Evolutionary conservation across 768 basidiomycete genomes (phyloP), one percentile per base, ranked within the genome.

Genomic region (Termitomyces bulborhizus): DNA sequence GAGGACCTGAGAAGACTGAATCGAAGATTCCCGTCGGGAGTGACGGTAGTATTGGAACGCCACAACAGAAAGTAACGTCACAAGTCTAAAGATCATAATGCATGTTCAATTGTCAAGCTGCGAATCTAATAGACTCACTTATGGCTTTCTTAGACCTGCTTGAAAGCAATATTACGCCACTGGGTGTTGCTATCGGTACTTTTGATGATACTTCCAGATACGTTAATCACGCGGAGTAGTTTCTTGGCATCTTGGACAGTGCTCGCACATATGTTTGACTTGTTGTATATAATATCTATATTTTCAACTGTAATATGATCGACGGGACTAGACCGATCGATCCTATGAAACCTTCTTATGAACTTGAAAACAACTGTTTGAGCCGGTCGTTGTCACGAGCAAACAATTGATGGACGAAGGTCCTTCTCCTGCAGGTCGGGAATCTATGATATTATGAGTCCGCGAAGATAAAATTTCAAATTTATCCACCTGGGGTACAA

Each of bases 1-100:
- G 60, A 32, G 57, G 53, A 15, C 59, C 51, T 9, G 57, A 59
- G 24, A 37, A 26, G 12, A 43, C 49, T 40, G 15, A n/a, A 16
- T 47, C 37, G 6, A n/a, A 27, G 27, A 37, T 12, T 18, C 49
- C 16, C 7, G 6, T 12, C 8, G 26, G n/a, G 12, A 60, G 53
- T 46, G 31, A 16, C 3, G 57, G 53, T 7, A 55, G 39, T 27
- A 43, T 58, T 12, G 40, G 13, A 31, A 31, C 41, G 6, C 46
- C 54, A 8, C 58, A 58, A 21, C 43, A 46, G 34, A 53, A 60
- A 37, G 9, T 26, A 6, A 51, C 16, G 27, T 55, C 56, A 34
- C 53, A 46, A 11, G 59, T 57, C 24, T 60, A 41, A 39, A 37
- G n/a, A 3, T 36, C 1, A 13, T 32, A 7, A 16, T 15, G 26